Conservation (phyloP, 768 basidiomycete genomes). For the Tricholoma sp. region DNA sequence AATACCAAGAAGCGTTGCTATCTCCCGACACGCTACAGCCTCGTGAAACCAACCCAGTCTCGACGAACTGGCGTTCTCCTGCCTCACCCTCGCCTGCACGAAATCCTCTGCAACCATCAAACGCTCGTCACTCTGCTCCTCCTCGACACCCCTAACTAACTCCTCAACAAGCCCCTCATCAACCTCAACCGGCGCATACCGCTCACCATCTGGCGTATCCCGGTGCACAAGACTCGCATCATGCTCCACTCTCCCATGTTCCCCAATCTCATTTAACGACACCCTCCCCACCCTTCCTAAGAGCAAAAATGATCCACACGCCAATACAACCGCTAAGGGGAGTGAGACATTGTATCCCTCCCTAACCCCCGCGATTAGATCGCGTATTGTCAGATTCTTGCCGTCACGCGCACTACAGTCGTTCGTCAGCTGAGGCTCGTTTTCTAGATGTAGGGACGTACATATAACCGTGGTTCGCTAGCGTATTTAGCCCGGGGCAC, state of each 20-base stretch:
- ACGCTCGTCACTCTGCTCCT: constrained; percentile 5
- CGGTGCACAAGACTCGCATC: constrained; percentile 56
- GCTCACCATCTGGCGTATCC: constrained; percentile 30
- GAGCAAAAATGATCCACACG: constrained; percentile 39
- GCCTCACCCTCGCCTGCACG: constrained; percentile 42
- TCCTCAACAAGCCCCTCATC: constrained; percentile 30
- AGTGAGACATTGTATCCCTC: constrained; percentile 48
- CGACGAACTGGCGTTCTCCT: constrained; percentile 35
- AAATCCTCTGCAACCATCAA: constrained; percentile 35
- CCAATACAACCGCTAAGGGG: constrained; percentile 41
- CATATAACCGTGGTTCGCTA: constrained; percentile 77
- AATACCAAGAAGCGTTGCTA: constrained; percentile 55
- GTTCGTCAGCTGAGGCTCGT: neutral
- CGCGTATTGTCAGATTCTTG: constrained; percentile 36
- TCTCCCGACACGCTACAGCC: constrained; percentile 64
- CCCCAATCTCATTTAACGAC: constrained; percentile 33
- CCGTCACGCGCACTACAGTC: constrained; percentile 45
- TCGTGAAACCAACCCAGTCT: constrained; percentile 41
- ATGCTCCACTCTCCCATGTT: constrained; percentile 50
- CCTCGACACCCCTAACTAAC: constrained; percentile 28
- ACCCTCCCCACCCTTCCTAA: constrained; percentile 34
- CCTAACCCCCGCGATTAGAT: constrained; percentile 36
- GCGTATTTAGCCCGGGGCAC: constrained; percentile 69
- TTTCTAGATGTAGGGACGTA: constrained; percentile 28
- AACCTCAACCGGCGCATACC: constrained; percentile 39